Conservation (phyloP, 768 basidiomycete species). For the Mycena polygramma region DNA sequence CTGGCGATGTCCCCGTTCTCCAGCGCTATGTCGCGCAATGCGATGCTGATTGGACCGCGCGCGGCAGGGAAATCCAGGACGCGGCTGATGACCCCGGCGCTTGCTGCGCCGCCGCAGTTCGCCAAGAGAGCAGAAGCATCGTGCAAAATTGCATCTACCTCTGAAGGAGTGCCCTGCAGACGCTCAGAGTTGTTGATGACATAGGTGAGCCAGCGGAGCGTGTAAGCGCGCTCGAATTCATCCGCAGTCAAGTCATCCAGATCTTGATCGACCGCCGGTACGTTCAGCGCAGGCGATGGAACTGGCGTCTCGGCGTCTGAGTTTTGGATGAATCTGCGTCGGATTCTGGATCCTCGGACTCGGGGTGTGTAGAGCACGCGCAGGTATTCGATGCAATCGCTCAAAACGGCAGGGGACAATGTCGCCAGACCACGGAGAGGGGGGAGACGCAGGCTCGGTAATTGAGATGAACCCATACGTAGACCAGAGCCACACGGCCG, state of each 20-base stretch:
- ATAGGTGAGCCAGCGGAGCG: slow-evolving; percentile 81
- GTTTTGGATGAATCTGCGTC: slow-evolving; percentile 41
- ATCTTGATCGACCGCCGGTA: not conserved
- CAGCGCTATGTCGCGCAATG: slow-evolving; percentile 76
- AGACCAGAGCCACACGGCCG: not conserved
- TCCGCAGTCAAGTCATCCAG: slow-evolving; percentile 61
- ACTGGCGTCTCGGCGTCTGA: not conserved
- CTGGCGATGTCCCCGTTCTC: slow-evolving; percentile 78
- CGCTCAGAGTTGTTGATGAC: slow-evolving; percentile 61
- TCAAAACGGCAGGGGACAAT: slow-evolving; percentile 52
- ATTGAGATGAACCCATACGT: slow-evolving; percentile 21
- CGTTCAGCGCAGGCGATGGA: not conserved
- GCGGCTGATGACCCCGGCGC: slow-evolving; percentile 70
- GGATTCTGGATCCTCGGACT: slow-evolving; percentile 68
- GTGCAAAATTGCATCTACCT: slow-evolving; percentile 58
- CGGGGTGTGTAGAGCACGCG: slow-evolving; percentile 69
- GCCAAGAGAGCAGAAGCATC: slow-evolving; percentile 75
- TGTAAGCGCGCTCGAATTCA: slow-evolving; percentile 76
- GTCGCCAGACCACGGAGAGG: slow-evolving; percentile 60
- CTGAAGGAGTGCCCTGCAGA: slow-evolving; percentile 25
- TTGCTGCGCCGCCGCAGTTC: slow-evolving; percentile 71
- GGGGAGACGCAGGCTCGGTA: slow-evolving; percentile 69
- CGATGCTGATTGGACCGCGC: slow-evolving; percentile 48
- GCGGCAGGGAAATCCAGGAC: slow-evolving; percentile 59
- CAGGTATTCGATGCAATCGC: slow-evolving; percentile 63